Conservation (phyloP, 495 filamentous ascomycete genomes). For the Annulohypoxylon stygium region DNA sequence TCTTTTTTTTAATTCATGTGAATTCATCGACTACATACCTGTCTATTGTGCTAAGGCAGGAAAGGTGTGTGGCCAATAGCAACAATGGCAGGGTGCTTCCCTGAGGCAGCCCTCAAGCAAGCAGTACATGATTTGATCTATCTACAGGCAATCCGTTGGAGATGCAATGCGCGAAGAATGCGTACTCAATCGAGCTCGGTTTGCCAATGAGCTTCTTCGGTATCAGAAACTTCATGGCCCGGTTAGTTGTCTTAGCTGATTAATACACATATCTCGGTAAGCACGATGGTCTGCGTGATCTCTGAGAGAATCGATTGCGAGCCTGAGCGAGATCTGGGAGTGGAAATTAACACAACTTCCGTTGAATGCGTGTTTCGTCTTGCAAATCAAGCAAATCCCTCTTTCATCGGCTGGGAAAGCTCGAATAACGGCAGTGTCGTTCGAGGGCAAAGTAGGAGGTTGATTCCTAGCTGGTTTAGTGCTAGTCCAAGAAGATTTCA, state of each 20-base stretch:
- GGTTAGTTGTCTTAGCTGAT: slow-evolving; percentile 30
- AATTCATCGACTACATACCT: slow-evolving; percentile 3
- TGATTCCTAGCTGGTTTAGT: not conserved
- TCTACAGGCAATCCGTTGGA: slow-evolving; percentile 3
- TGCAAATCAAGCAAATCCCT: slow-evolving; percentile 53
- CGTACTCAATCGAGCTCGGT: not conserved
- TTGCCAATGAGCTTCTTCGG: not conserved
- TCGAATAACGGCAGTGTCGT: slow-evolving; percentile 10
- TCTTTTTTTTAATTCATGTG: slow-evolving; percentile 1
- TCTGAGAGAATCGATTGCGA: slow-evolving; percentile 50
- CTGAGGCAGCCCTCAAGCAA: slow-evolving; percentile 7
- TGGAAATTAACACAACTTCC: slow-evolving; percentile 52
- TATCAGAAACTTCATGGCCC: not conserved
- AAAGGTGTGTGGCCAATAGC: not conserved
- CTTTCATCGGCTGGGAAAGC: slow-evolving; percentile 22
- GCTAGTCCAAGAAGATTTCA: slow-evolving; percentile 3
- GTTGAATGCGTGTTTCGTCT: slow-evolving; percentile 41
- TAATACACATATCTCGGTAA: slow-evolving; percentile 19
- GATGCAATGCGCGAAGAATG: not conserved
- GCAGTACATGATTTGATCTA: not conserved
- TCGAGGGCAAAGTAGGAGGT: not conserved
- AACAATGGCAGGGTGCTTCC: slow-evolving; percentile 2
- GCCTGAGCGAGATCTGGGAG: slow-evolving; percentile 48
- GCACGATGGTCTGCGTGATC: slow-evolving; percentile 5
- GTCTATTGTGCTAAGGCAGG: not conserved